Evolutionary conservation across 2,329 filamentous ascomycete genomes (phyloP), one percentile per base, ranked within the genome.

Genomic region (Aspergillus fumigatiaffinis): DNA sequence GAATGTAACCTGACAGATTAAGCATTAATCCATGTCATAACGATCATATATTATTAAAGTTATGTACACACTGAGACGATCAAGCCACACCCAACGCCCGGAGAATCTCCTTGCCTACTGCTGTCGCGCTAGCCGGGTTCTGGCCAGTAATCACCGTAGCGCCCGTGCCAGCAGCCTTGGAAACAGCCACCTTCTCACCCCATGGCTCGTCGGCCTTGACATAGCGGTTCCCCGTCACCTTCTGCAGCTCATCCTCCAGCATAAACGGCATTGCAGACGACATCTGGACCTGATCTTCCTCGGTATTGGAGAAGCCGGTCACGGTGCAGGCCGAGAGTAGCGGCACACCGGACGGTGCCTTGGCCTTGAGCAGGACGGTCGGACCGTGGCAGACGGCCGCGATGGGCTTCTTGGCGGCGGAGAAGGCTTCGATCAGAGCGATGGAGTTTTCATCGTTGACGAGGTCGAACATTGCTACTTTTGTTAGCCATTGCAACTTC

Each of bases 341-440:
- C 23, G 75, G 70, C 3, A 71, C 71, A 1, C 77, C 78, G 42
- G 78, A 73, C 7, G 72, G 68, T 4, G 74, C 66, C 32, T 75
- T 80, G 32, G 73, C 78, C 26, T 79, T 71, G 50, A 75, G 70
- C 12, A 81, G 66, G 2, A 75, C 79, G 7, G 75, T 73, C 1
- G 79, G 77, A 3, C 75, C 79, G 62, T 81, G 79, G 68, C 79
- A 80, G 57, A 80, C 79, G 1, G 79, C 80, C 0, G 75, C 71
- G n/a, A 82, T 74, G 60, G 80, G 72, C 63, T 82, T 82, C 55
- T 73, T 76, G 1, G 75, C 72, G 7, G 76, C 74, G 52, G 77
- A 79, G 65, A 82, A 82, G 47, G 78, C 68, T 28, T 74, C 67
- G 65, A 82, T 81, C 10, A 82, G 64, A 14, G 73, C 62, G 41